Conservation (phyloP, 768 basidiomycete species). For the Pleurotus pulmonarius region DNA sequence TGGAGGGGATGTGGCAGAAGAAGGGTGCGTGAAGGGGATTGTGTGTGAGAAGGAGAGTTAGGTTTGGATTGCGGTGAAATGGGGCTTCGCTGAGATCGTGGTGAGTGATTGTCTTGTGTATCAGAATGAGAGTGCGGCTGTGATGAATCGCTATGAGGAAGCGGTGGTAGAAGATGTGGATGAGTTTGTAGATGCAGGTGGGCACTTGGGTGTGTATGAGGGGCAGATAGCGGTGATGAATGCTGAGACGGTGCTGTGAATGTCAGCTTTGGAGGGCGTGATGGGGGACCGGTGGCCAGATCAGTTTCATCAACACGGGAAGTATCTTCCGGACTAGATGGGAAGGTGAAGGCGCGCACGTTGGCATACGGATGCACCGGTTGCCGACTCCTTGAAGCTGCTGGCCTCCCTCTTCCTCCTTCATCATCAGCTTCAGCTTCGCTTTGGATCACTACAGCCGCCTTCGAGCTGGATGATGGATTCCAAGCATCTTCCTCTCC, state of each 20-base stretch:
- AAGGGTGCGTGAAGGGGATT: neutral
- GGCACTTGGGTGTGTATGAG: neutral
- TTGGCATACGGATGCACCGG: slow-evolving; percentile 8
- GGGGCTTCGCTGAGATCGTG: neutral
- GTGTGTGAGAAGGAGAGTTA: slow-evolving; percentile 8
- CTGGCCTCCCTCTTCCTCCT: neutral
- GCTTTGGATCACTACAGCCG: neutral
- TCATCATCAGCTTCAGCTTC: neutral
- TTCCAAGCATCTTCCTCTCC: neutral
- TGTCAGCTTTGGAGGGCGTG: slow-evolving; percentile 4
- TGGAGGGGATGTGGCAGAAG: neutral
- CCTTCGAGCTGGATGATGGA: too few relatives aligned
- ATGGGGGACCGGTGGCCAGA: neutral
- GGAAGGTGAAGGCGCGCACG: slow-evolving; percentile 1
- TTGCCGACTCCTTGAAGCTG: neutral
- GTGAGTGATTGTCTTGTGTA: slow-evolving; percentile 2
- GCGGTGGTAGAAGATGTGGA: slow-evolving; percentile 15
- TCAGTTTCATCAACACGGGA: neutral
- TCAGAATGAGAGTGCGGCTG: slow-evolving; percentile 1
- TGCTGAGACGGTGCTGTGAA: slow-evolving; percentile 7
- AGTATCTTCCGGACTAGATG: neutral
- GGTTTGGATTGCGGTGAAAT: neutral
- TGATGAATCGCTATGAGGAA: slow-evolving; percentile 5
- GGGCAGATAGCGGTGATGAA: neutral
- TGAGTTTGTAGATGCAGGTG: slow-evolving; percentile 7